Conservation (phyloP, 75 land plant species). For the Pinus tabuliformis region DNA sequence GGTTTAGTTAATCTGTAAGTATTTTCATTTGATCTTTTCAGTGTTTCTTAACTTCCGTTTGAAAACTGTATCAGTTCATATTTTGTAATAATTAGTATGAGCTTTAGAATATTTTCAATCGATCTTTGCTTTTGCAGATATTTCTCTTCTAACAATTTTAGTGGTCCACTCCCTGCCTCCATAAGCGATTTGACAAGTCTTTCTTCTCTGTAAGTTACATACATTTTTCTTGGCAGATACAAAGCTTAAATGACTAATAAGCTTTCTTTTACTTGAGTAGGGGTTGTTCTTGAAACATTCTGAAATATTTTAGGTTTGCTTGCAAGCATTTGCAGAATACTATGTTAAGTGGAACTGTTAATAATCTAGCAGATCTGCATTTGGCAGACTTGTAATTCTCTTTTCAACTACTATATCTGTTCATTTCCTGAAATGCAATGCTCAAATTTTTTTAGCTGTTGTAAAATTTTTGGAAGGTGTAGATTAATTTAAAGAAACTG, state of each 20-base stretch:
- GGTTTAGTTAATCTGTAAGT: slow-evolving; percentile 46
- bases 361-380: slow-evolving; percentile 55
- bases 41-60: too few relatives aligned
- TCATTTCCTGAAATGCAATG: background rate
- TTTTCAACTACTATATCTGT: background rate
- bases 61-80: too few relatives aligned
- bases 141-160: background rate
- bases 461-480: background rate
- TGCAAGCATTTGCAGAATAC: slow-evolving; percentile 67
- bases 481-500: background rate
- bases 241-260: background rate
- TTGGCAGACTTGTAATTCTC: slow-evolving; percentile 57
- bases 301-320: background rate
- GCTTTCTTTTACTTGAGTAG: background rate
- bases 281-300: background rate
- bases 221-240: background rate
- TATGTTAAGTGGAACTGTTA: slow-evolving; percentile 48
- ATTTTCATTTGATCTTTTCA: background rate
- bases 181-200: too few relatives aligned
- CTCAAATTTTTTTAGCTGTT: background rate
- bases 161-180: slow-evolving; percentile 37
- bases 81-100: too few relatives aligned
- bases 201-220: slow-evolving; percentile 42
- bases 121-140: too few relatives aligned
- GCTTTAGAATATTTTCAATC: too few relatives aligned